Base-by-base conservation (phyloP, 202 grass and related monocot species). In the Panicum virgatum region DNA sequence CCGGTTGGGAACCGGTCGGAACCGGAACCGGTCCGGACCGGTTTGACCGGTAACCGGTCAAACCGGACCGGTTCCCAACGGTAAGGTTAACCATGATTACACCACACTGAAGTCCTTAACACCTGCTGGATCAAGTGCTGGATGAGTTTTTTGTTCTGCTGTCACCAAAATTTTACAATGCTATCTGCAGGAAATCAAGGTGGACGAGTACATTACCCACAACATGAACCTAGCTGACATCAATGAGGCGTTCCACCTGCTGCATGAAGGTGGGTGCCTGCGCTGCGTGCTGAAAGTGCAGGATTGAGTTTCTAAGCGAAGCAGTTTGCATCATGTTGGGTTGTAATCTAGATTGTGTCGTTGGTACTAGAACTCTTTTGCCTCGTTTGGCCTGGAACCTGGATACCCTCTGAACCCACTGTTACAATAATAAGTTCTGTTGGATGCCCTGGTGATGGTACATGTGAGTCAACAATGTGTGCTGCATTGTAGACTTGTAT, bases 191-290 rank as follows among this genome's bases (percentile, higher is more conserved):
- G 96, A 99, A 87, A 96, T 99, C 80, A 99, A 99, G 87, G 92
- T 99, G 68, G 96, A 99, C n/a, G 96, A 99, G 69, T 99, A 99
- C 80, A 88, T 99, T 30, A 99, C 96, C n/a, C 96, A 99, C 80
- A 99, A 0, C 60, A 86, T 96, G 92, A 94, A 77, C 40, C 87
- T 99, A 6, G 16, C 14, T 0, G 83, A 93, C 5, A 96, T 99
- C 56, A 96, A 99, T 66, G 59, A 94, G 39, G 92, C 92, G 1
- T 99, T 99, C 7, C 78, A 99, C 73, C 92, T 99, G 73, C 83
- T 99, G 61, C 92, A 99, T 5, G 92, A 96, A 70, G 90, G 96
- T 46, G 92, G 80, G 6, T 99, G 96, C 63, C 91, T 99, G 37
- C 96, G 96, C 7, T 99, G 96, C 9, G 96, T 99, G 47, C 89